Conservation (phyloP, 139 green algal genomes). For the Pycnococcus provasolii region DNA sequence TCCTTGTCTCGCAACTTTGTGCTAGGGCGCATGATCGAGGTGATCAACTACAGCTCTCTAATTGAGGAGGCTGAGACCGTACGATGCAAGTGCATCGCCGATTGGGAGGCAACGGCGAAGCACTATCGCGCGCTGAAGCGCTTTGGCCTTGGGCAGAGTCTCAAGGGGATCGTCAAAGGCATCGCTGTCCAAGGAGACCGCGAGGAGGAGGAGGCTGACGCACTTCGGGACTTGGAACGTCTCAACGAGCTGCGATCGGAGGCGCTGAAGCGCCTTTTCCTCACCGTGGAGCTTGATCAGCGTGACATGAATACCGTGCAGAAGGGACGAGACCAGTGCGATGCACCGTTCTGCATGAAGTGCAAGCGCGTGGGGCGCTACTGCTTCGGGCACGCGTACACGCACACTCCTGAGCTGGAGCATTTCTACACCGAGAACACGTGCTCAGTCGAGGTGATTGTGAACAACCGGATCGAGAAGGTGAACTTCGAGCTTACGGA, state of each 20-base stretch:
- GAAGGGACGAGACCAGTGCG: neutral
- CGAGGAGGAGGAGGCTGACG: neutral
- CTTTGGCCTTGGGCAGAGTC: neutral
- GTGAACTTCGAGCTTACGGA: neutral
- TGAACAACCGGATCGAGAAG: constrained; percentile 1
- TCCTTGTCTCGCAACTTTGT: neutral
- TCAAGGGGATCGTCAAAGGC: neutral
- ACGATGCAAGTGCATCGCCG: neutral
- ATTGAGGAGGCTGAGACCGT: neutral
- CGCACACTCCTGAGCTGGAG: neutral
- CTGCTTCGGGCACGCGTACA: neutral
- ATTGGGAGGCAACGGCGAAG: neutral
- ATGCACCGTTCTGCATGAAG: neutral
- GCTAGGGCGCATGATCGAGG: neutral
- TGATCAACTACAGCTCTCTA: neutral
- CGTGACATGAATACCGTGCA: neutral
- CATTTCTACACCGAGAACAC: neutral
- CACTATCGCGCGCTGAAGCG: neutral
- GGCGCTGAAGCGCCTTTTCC: neutral
- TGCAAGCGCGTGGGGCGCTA: neutral
- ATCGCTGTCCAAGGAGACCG: neutral
- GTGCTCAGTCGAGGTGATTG: neutral
- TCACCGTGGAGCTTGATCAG: neutral
- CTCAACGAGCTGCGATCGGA: neutral
- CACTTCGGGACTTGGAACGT: neutral